Base-by-base conservation (phyloP, 768 basidiomycete species). In the Chalciporus pseudorubinellus region DNA sequence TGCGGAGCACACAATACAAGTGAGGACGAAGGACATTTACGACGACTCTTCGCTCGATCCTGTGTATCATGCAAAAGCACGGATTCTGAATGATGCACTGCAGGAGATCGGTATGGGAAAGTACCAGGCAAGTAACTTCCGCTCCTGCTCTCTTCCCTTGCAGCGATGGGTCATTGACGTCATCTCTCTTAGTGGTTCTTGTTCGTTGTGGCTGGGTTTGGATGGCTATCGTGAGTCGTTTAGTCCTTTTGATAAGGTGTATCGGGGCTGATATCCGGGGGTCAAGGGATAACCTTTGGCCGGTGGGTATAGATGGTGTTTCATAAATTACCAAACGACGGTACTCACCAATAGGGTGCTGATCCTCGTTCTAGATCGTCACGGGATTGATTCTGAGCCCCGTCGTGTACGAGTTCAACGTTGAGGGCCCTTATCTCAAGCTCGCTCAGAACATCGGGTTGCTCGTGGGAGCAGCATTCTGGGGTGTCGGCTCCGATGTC, bases 361-460 rank as follows among this genome's bases (percentile, higher is more conserved):
- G 21, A 51, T 21, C n/a, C 13, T 8, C 46, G 39, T 36, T 36
- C 14, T 58, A 85, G 79, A 74, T 84, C 34, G 82, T 84, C 24
- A 84, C 84, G 2, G 79, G 83, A 3, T 75, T 89, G 1, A 86
- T 88, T 42, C 70, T 88, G 7, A 71, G 75, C 0, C 80, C 84
- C 2, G 81, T 85, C 12, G 70, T 83, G 21, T 77, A 79, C 50
- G 88, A 91, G 61, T 89, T 89, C 66, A 61, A 70, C 0, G 81
- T 81, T 51, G 61, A 79, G 39, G 81, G 81, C 0, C 84, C 83
- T 0, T 82, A 79, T 60, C 72, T 89, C 31, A 82, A 82, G 42
- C 76, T 92, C 6, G 84, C 82, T 2, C 85, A 85, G 62, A 87
- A 87, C 53, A 71, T 88, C 13, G 89, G 89, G 1, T 67, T 90